These are phyloP conservation scores for Globisporangium sylvaticum DNA, from an alignment of 352 stramenopile genomes.

Conservation along the genomic window DNA sequence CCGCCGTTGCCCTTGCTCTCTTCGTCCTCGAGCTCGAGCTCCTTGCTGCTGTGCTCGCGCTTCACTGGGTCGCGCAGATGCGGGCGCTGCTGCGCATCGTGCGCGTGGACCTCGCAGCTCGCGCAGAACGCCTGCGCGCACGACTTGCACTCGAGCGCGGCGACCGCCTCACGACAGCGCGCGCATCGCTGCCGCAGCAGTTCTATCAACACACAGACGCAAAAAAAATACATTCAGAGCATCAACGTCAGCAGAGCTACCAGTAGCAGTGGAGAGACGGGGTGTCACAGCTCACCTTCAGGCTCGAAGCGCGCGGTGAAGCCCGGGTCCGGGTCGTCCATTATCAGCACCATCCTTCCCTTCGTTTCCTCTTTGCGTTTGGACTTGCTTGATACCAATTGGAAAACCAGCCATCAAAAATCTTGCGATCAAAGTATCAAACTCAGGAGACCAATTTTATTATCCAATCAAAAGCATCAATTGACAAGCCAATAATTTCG, in stretches of 20 bases:
- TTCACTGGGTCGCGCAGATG: not conserved
- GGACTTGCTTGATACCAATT: not conserved
- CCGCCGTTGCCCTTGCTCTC: constrained; percentile 31
- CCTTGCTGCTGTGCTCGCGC: constrained; percentile 5
- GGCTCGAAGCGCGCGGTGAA: constrained; percentile 34
- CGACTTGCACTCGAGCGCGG: constrained; percentile 37
- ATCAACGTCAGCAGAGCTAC: too few relatives aligned
- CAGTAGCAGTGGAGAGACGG: not conserved
- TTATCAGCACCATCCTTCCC: constrained; percentile 15
- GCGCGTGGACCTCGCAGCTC: constrained; percentile 37
- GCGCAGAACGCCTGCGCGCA: constrained; percentile 46
- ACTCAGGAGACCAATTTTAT: not conserved
- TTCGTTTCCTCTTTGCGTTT: not conserved
- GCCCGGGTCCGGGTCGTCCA: constrained; percentile 35
- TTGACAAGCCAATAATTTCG: too few relatives aligned
- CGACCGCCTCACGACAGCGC: constrained; percentile 31
- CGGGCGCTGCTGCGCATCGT: constrained; percentile 27
- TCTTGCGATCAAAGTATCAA: not conserved
- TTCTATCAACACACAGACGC: constrained; percentile 18
- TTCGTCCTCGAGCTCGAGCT: constrained; percentile 27
- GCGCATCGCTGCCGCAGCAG: constrained; percentile 42
- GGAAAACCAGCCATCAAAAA: not conserved
- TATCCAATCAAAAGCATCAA: too few relatives aligned
- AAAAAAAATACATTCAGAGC: not conserved
- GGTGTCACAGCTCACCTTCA: constrained; percentile 20